Evolutionary conservation across 768 basidiomycete species (phyloP), one percentile per base, ranked within the genome.

Genomic region (Myochromella boudieri): DNA sequence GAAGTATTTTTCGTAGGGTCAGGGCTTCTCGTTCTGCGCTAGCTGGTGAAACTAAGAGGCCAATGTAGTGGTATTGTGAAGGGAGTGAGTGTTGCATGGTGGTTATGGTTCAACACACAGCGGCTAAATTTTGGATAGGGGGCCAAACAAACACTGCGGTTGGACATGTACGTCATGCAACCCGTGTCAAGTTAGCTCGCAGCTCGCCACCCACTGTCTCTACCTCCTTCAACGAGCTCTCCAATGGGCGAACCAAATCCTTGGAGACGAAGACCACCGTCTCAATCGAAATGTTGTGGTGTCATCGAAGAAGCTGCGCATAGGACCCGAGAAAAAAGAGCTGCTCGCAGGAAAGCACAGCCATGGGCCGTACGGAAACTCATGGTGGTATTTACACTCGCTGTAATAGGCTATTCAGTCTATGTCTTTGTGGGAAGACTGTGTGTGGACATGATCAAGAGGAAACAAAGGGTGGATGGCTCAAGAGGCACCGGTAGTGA

Each of bases 341-440:
- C 68, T 18, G 62, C 63, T n/a, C 59, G 71, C 39, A 63, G 64
- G 6, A 77, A 68, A 49, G 77, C 80, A 0, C 87, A 87, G 49
- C 84, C 88, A 44, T 91, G 88, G 88, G 67, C 87, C 40, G 72
- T 78, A 20, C 79, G 76, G 63, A 93, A 93, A 70, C 55, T 88
- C 27, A 71, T 82, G 57, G 71, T 92, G 21, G 73, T 66, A 3
- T 41, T 93, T 2, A 76, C 82, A 0, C 12, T 78, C 17, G 84
- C 70, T 0, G 69, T 93, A 47, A 75, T 83, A 49, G 81, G 66
- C 1, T 93, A 91, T 64, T 60, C 83, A 3, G 71, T 65, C 20
- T 95, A 95, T 61, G 91, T 93, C 2, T 91, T 91, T 60, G 75
- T 89, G 20, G 87, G 75, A 0, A 67, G 83, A 44, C 73, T 93